Percentiles rank a stretch among this genome's conserved stretches.
Evolutionary conservation across 164 flowering plant species (phyloP).

Genomic region (Umbellularia californica): DNA sequence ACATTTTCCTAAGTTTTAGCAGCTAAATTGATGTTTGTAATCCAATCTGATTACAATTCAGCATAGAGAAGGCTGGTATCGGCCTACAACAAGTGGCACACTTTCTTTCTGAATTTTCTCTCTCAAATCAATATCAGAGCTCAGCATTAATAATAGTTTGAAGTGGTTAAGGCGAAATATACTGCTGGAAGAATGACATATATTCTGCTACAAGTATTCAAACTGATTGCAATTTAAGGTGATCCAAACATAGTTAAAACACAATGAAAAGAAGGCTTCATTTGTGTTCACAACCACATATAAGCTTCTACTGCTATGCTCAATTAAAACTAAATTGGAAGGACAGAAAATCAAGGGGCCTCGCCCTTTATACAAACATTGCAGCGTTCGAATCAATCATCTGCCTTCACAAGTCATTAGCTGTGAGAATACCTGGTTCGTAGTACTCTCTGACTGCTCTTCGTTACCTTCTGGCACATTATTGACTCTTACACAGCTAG

Average conservation of each 20-base stretch:
- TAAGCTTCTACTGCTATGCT: background rate
- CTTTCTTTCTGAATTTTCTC: background rate
- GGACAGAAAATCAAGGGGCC: background rate
- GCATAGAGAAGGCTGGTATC: no score
- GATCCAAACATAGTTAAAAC: background rate
- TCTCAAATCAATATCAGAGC: background rate
- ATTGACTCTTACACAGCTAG: slow-evolving; percentile 11
- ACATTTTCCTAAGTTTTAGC: no score
- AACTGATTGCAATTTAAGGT: background rate
- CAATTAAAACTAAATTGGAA: background rate
- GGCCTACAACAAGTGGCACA: background rate
- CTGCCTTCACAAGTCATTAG: slow-evolving; percentile 30
- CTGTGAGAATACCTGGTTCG: slow-evolving; percentile 24
- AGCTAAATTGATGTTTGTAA: no score
- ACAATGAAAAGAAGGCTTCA: background rate
- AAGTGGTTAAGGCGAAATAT: background rate
- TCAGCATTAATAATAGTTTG: background rate
- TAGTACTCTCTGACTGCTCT: slow-evolving; percentile 10
- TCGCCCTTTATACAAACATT: background rate
- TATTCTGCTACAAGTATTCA: background rate
- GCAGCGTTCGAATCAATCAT: slow-evolving; percentile 6
- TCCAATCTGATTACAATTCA: no score
- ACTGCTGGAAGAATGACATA: background rate
- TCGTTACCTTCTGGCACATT: background rate
- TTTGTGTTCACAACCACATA: background rate